These are phyloP conservation scores for Aeschynomene evenia DNA, from an alignment of 306 rosid genomes.

Conservation along the genomic window DNA sequence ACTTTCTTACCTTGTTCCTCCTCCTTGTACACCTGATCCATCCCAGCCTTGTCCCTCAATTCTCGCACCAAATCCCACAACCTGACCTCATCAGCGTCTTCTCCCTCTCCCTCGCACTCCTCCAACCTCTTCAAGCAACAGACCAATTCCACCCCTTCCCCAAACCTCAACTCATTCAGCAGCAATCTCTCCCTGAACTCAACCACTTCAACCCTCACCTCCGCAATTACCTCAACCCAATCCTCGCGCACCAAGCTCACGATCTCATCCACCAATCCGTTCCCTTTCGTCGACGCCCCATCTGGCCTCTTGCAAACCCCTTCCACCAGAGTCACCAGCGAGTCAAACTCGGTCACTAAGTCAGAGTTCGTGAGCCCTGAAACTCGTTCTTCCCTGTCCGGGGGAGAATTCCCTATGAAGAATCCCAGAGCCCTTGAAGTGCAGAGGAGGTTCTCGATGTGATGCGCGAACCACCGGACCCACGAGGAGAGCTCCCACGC, in stretches of 20 bases:
- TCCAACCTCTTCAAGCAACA: conserved; percentile 62
- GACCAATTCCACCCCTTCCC: conserved; percentile 67
- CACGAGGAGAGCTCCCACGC: conserved; percentile 77
- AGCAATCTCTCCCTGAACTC: conserved; percentile 59
- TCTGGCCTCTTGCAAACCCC: conserved; percentile 52
- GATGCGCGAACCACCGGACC: conserved; percentile 82
- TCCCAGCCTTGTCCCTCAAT: conserved; percentile 39
- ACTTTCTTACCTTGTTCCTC: conserved; percentile 1
- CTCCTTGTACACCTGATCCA: conserved; percentile 20
- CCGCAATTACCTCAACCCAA: conserved; percentile 31
- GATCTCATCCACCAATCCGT: conserved; percentile 51
- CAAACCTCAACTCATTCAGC: conserved; percentile 45
- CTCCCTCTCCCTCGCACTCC: conserved; percentile 34
- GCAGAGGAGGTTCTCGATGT: conserved; percentile 55
- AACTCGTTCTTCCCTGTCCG: conserved; percentile 42
- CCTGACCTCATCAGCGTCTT: neutral
- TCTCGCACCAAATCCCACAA: conserved; percentile 56
- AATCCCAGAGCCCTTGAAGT: conserved; percentile 54
- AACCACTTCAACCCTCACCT: conserved; percentile 36
- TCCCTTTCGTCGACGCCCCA: neutral
- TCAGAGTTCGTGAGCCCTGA: conserved; percentile 44
- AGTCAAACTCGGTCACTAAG: conserved; percentile 53
- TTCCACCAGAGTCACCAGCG: conserved; percentile 47
- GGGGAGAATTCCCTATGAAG: conserved; percentile 37
- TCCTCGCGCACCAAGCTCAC: conserved; percentile 49